Conservation (phyloP, 139 green algal genomes). For the Closterium sp. region DNA sequence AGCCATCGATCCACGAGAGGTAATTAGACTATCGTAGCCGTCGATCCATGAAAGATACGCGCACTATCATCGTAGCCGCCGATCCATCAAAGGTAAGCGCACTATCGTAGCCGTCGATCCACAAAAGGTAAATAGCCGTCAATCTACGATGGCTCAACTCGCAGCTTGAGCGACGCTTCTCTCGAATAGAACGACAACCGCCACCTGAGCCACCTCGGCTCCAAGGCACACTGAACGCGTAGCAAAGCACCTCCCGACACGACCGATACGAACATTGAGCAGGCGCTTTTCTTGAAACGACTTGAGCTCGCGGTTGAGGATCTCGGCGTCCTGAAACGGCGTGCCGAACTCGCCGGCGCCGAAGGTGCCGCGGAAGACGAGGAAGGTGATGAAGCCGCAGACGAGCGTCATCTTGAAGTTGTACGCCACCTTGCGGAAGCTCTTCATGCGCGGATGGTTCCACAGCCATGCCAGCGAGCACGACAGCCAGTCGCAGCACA, state of each 20-base stretch:
- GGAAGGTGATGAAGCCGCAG: conserved; percentile 38
- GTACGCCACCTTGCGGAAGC: conserved; percentile 13
- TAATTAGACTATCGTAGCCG: not conserved
- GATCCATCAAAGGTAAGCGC: not conserved
- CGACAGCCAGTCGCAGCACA: not conserved
- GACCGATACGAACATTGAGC: not conserved
- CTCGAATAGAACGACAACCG: not conserved
- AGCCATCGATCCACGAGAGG: not conserved
- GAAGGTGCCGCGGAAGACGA: conserved; percentile 36
- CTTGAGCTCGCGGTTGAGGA: conserved; percentile 13
- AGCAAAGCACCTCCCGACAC: too few relatives aligned
- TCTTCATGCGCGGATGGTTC: conserved; percentile 15
- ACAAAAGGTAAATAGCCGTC: not conserved
- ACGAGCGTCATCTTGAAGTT: conserved; percentile 36
- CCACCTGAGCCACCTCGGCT: too few relatives aligned
- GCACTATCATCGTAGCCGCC: not conserved
- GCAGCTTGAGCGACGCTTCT: too few relatives aligned
- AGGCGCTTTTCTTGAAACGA: not conserved
- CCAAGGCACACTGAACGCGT: too few relatives aligned
- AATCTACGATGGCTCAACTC: too few relatives aligned
- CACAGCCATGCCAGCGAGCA: not conserved
- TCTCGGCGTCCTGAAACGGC: conserved; percentile 13
- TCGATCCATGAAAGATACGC: not conserved
- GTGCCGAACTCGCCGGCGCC: conserved; percentile 39
- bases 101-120: not conserved